Evolutionary conservation across 305 asterid genomes (phyloP), one percentile per base, ranked within the genome.

Genomic region (Vinca major): DNA sequence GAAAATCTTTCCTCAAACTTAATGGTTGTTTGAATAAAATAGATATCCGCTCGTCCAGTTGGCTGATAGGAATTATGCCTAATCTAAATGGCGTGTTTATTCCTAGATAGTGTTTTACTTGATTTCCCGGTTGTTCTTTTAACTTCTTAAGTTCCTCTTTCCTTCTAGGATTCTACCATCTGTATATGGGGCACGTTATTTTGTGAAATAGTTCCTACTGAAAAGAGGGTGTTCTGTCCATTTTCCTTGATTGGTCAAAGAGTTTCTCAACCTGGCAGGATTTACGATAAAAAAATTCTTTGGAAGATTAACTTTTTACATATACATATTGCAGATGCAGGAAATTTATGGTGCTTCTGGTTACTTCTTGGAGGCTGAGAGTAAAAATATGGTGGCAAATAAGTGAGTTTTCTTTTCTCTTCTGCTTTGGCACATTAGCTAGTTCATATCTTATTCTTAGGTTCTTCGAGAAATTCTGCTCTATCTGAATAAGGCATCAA

Each of bases 261-360:
- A 55, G 4, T 47, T 65, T 7, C 20, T 48, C 41, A 3, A n/a
- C n/a, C 33, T 55, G 7, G 20, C 26, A 20, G 50, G 45, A 3
- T 14, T 10, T 21, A 4, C 10, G 36, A 26, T 36, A 33, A 40
- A 16, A 53, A 41, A 33, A 50, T 43, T 17, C 10, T 51, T 48
- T 57, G 8, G 20, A 6, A 21, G 37, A 36, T 5, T 68, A 56
- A 50, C 70, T 11, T 51, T 45, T 54, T 66, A 39, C 48, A 10
- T 43, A 36, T 20, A 36, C 12, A 44, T 44, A 61, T 39, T 69
- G 63, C 89, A 92, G 98, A 86, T 92, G 97, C 93, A 85, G 81
- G 90, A 88, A 58, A 71, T 77, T 67, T 90, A 90, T 82, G 98
- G 96, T 72, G 98, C 98, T 72, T 78, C 95, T 63, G 98, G 98